phyloP scores from a whole-genome alignment of 306 rosid genomes.

The Castanea mollissima region DNA sequence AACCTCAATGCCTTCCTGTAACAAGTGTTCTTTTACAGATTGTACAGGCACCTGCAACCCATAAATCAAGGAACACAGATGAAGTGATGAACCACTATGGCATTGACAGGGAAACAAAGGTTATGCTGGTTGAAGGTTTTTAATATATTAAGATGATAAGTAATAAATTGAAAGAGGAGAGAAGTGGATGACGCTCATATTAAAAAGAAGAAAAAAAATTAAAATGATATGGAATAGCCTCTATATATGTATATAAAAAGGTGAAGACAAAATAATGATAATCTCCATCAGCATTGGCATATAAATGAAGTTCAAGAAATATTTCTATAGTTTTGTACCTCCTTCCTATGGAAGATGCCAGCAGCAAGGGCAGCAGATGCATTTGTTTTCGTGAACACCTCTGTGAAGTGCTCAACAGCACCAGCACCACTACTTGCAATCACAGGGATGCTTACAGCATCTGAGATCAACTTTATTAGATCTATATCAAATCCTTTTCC shows the following conservation, averaged over 20 bases:
- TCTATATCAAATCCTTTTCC: conserved; percentile 90
- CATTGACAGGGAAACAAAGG: background rate
- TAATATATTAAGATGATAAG: background rate
- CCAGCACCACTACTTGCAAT: conserved; percentile 99
- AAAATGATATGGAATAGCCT: background rate
- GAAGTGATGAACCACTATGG: background rate
- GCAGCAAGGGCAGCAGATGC: conserved; percentile 99
- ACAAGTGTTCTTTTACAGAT: conserved; percentile 76
- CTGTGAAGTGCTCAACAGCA: conserved; percentile 68
- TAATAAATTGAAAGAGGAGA: background rate
- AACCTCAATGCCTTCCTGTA: conserved; percentile 76
- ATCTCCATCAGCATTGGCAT: background rate
- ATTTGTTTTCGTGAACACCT: conserved; percentile 69
- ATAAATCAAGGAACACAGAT: background rate
- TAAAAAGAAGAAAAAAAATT: background rate
- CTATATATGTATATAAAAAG: background rate
- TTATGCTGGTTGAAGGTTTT: background rate
- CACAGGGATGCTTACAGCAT: conserved; percentile 87
- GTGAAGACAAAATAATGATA: background rate
- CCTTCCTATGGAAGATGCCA: conserved; percentile 95
- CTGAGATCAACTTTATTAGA: conserved; percentile 67
- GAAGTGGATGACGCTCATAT: background rate
- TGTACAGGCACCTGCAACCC: conserved; percentile 70
- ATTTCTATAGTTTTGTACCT: conserved; percentile 43
- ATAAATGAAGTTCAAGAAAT: background rate